Evolutionary conservation across 2,329 filamentous ascomycete genomes (phyloP).

Genomic region (Arachnomyces sp.): DNA sequence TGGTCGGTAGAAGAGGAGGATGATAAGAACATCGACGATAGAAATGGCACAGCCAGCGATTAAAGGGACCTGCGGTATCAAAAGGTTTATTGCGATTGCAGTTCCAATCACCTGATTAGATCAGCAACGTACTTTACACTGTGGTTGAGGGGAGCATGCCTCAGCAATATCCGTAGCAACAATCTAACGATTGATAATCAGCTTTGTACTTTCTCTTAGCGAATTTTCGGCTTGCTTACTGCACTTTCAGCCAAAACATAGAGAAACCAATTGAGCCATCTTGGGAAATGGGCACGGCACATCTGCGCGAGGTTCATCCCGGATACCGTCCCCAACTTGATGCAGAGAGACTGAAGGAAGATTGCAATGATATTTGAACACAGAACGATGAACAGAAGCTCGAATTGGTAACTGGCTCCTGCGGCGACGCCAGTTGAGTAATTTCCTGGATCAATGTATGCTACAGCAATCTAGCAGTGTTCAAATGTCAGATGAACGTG

Average conservation of each 20-base stretch:
- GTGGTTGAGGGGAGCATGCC: constrained; percentile 32
- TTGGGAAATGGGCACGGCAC: constrained; percentile 57
- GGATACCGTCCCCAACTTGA: constrained; percentile 61
- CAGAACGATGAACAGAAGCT: constrained; percentile 40
- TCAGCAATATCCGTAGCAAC: constrained; percentile 66
- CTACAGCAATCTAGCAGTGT: constrained; percentile 23
- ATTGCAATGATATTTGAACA: constrained; percentile 44
- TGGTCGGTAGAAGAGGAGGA: constrained; percentile 50
- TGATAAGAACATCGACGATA: constrained; percentile 49
- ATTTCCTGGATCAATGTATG: constrained; percentile 43
- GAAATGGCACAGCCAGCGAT: constrained; percentile 52
- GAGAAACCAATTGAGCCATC: constrained; percentile 56
- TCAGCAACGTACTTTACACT: neutral
- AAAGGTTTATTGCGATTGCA: constrained; percentile 49
- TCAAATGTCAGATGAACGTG: neutral
- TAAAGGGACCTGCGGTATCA: constrained; percentile 47
- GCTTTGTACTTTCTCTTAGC: too few species aligned
- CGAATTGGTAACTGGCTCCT: constrained; percentile 38
- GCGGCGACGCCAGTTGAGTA: constrained; percentile 44
- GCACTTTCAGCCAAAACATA: constrained; percentile 59
- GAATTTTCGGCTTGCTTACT: too few species aligned
- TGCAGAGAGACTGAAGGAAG: constrained; percentile 41
- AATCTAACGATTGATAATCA: too few species aligned
- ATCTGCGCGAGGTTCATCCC: constrained; percentile 61
- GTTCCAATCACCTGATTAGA: constrained; percentile 45